Percentiles rank a stretch among this genome's conserved stretches.
These are phyloP conservation scores for Yamadazyma conglobata DNA, from an alignment of 1,139 yeast species.

Conservation along the genomic window DNA sequence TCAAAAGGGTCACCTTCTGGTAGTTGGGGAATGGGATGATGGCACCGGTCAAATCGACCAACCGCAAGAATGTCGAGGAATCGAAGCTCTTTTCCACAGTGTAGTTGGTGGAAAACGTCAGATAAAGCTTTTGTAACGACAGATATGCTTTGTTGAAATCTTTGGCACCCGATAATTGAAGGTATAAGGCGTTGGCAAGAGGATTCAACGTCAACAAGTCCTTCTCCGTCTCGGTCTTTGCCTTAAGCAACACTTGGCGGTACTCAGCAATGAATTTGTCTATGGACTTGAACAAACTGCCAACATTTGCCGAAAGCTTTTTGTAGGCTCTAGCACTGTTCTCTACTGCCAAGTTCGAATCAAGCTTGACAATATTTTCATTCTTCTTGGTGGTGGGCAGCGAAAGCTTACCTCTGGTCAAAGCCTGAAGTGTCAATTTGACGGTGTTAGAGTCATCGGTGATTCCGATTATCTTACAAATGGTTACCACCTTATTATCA, in stretches of 20 bases:
- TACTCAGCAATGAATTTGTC: conserved; percentile 44
- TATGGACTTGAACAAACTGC: conserved; percentile 34
- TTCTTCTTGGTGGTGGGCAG: conserved; percentile 19
- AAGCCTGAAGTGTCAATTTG: conserved; percentile 51
- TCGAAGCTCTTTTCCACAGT: conserved; percentile 22
- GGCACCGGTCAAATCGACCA: conserved; percentile 55
- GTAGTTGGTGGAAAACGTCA: conserved; percentile 22
- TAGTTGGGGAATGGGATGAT: conserved; percentile 56
- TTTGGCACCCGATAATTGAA: conserved; percentile 49
- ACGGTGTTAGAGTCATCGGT: conserved; percentile 44
- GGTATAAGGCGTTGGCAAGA: conserved; percentile 54
- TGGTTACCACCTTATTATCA: conserved; percentile 27
- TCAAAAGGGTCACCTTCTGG: conserved; percentile 43
- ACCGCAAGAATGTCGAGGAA: conserved; percentile 29
- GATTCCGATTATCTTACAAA: conserved; percentile 46
- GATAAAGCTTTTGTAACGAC: conserved; percentile 33
- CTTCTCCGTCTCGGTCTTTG: conserved; percentile 12
- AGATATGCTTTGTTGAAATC: conserved; percentile 42
- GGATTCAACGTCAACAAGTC: conserved; percentile 56
- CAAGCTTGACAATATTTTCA: conserved; percentile 29
- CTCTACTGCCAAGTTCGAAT: conserved; percentile 21
- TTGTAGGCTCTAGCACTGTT: conserved; percentile 22
- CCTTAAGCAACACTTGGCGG: conserved; percentile 22
- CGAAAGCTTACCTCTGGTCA: conserved; percentile 41
- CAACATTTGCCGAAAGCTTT: conserved; percentile 22